Evolutionary conservation across 371 early-diverging fungal genomes (phyloP), one percentile per base, ranked within the genome.

Genomic region (Actinomortierella wolfii): DNA sequence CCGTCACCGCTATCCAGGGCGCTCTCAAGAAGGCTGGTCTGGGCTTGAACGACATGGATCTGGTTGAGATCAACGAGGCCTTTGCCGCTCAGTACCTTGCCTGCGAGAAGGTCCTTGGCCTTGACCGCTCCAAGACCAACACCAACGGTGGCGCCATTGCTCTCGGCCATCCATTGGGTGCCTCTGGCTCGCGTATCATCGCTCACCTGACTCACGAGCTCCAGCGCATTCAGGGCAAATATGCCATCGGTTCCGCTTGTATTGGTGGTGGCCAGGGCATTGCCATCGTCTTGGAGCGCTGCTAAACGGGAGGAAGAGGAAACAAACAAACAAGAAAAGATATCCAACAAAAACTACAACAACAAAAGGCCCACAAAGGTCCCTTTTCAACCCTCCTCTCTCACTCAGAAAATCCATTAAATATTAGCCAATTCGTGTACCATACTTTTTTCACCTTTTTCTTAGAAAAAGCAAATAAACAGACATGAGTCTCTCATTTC

Each of bases 61-160:
- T 92, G 41, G 77, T 97, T 56, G 99, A 99, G 82, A 92, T 99
- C 74, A 99, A 99, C 80, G 98, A 99, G 81, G 99, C 99, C 13
- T 99, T 99, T 82, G 95, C 97, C 48, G 92, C 93, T 40, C 97
- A 97, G 77, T 93, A 88, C 65, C 77, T 97, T 58, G 92, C 96
- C 18, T 94, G 95, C 45, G 90, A 90, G 76, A 91, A 90, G 81
- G 94, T 91, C 66, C 83, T 99, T 15, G 92, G 91, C 4, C 75
- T 97, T 28, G 91, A 91, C 64, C 84, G 86, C 18, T 77, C 69
- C 41, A 93, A 86, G 68, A 87, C 93, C 28, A 99, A 99, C 79
- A 67, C 84, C 43, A 89, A 92, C 63, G 98, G 98, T 52, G 99
- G 99, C 63, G 94, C 97, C 54, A 96, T 97, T 78, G 94, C 98